Evolutionary conservation across 2,329 filamentous ascomycete species (phyloP).

Genomic region (Exophiala sideris): DNA sequence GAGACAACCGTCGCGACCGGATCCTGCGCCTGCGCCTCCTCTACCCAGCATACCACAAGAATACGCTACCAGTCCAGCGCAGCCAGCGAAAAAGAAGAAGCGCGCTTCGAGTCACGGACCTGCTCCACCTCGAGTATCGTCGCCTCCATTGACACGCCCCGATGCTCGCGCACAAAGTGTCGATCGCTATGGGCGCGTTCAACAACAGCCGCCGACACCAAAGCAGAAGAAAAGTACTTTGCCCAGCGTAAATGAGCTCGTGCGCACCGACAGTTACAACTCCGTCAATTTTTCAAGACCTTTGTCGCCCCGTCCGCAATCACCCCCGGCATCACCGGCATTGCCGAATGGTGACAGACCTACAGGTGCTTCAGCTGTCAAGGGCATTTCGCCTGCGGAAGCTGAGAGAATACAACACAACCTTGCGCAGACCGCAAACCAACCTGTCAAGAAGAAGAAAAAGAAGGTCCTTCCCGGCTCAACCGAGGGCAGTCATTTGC

Average conservation of each 20-base stretch:
- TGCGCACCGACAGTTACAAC: slow-evolving; percentile 40
- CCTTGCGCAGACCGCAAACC: slow-evolving; percentile 29
- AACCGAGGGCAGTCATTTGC: slow-evolving; percentile 31
- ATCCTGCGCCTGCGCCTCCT: slow-evolving; percentile 58
- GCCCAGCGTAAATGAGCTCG: slow-evolving; percentile 34
- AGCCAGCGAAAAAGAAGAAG: slow-evolving; percentile 30
- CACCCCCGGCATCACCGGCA: not conserved
- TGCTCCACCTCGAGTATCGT: slow-evolving; percentile 42
- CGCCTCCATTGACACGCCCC: slow-evolving; percentile 40
- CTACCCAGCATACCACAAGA: slow-evolving; percentile 69
- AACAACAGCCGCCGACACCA: not conserved
- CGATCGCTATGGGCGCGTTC: slow-evolving; percentile 31
- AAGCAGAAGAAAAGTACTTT: slow-evolving; percentile 6
- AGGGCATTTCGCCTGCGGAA: slow-evolving; percentile 29
- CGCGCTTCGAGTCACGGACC: slow-evolving; percentile 53
- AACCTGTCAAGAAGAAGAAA: slow-evolving; percentile 32
- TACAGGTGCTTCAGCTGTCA: slow-evolving; percentile 2
- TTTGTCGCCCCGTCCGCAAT: slow-evolving; percentile 37
- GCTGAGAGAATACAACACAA: slow-evolving; percentile 29
- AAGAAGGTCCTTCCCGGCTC: slow-evolving; percentile 28
- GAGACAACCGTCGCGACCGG: slow-evolving; percentile 39
- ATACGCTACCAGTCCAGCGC: slow-evolving; percentile 31
- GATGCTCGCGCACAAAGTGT: slow-evolving; percentile 39
- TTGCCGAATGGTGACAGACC: slow-evolving; percentile 8
- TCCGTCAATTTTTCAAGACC: slow-evolving; percentile 50